Percentiles rank a stretch among this genome's conserved stretches.
Evolutionary conservation across 495 filamentous ascomycete genomes (phyloP).

Genomic region (Chlorociboria aeruginascens): DNA sequence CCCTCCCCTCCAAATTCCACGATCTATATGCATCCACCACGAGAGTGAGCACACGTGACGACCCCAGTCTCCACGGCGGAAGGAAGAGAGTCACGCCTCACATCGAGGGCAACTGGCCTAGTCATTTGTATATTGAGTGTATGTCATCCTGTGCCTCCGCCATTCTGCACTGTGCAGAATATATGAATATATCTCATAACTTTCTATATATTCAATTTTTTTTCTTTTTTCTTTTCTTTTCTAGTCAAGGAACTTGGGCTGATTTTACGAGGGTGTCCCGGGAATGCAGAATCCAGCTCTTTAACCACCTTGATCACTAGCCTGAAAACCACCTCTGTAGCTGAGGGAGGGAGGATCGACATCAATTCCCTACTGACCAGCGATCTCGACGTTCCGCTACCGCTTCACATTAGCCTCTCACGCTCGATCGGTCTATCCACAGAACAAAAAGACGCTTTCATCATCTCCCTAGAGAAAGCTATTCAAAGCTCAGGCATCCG

Average conservation of each 20-base stretch:
- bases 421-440: slow-evolving; percentile 29
- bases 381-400: slow-evolving; percentile 65
- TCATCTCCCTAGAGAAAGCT: slow-evolving; percentile 5
- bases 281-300: slow-evolving; percentile 36
- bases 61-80: slow-evolving; percentile 75
- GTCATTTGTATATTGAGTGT: slow-evolving; percentile 91
- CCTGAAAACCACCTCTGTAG: slow-evolving; percentile 19
- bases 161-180: too few species aligned
- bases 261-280: slow-evolving; percentile 53
- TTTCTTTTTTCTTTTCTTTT: too few species aligned
- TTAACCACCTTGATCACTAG: slow-evolving; percentile 40
- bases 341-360: background rate
- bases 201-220: background rate
- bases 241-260: slow-evolving; percentile 2
- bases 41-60: slow-evolving; percentile 63
- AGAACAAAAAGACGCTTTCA: slow-evolving; percentile 19
- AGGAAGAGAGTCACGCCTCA: slow-evolving; percentile 73
- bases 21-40: slow-evolving; percentile 78
- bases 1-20: slow-evolving; percentile 71
- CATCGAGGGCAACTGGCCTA: slow-evolving; percentile 83
- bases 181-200: background rate
- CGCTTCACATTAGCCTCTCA: slow-evolving; percentile 85
- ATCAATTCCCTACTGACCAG: slow-evolving; percentile 57
- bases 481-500: slow-evolving; percentile 31
- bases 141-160: slow-evolving; percentile 23